phyloP scores from a whole-genome alignment of 495 filamentous ascomycete species.

The Neurospora discreta region DNA sequence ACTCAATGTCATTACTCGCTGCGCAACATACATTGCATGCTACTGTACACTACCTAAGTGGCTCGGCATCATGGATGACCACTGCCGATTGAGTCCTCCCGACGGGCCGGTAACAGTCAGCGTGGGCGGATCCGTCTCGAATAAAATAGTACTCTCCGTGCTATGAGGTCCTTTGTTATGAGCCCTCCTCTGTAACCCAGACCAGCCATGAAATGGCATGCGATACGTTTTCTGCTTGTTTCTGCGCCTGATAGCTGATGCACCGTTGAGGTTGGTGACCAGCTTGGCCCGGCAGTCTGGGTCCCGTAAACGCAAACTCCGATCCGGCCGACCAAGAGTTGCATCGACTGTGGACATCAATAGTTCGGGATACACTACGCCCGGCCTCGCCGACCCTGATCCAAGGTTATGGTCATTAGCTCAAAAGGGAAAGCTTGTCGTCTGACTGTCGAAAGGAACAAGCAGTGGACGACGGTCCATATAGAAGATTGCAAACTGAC shows the following conservation, averaged over 20 bases:
- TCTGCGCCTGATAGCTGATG: not conserved
- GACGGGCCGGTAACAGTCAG: conserved; percentile 8
- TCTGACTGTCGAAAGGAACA: not conserved
- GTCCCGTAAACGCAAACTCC: not conserved
- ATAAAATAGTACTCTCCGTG: not conserved
- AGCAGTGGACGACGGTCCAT: not conserved
- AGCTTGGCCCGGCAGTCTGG: conserved; percentile 2
- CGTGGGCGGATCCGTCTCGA: not conserved
- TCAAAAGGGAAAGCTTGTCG: not conserved
- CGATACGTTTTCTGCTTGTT: not conserved
- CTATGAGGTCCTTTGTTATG: not conserved
- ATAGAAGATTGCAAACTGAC: not conserved
- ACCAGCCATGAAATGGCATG: not conserved
- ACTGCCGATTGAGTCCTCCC: conserved; percentile 6
- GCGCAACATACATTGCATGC: conserved; percentile 10
- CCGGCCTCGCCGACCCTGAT: not conserved
- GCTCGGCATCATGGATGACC: not conserved
- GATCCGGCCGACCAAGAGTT: not conserved
- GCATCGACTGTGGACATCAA: not conserved
- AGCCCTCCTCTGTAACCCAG: not conserved
- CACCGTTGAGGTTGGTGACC: not conserved
- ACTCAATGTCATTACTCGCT: conserved; percentile 4
- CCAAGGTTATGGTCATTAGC: not conserved
- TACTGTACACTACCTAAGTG: conserved; percentile 2
- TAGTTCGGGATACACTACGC: not conserved